Evolutionary conservation across 176 grass and related monocot genomes (phyloP), one percentile per base, ranked within the genome.

Genomic region (Zoysia japonica): DNA sequence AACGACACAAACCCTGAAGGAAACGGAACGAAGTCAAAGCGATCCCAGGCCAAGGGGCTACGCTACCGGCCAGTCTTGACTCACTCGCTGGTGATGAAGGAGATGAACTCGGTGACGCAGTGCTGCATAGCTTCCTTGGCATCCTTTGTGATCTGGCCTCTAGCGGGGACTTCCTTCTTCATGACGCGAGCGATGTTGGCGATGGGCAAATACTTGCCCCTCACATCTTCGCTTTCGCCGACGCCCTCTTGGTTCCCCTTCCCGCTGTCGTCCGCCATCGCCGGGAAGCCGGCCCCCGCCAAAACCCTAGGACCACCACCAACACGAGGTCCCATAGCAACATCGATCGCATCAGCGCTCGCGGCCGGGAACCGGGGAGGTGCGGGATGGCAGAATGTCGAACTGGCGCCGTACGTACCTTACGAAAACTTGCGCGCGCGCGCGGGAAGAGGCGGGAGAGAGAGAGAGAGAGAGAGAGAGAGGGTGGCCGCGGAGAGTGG

Each of bases 101-200:
- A 96, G 20, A 99, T 99, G 74, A 99, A 99, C 90, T 99, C 96
- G 19, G 96, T 96, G 72, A 99, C 96, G 76, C 96, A 99, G 90
- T 99, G 92, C 88, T 99, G 96, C 15, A 96, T 76, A 9, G 88
- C 96, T 78, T 99, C 96, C 88, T 99, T 99, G 45, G 92, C 92
- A 84, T 99, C 96, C 79, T 99, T 99, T 41, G 96, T 92, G 78
- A 99, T 99, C 88, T 99, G 96, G 47, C 90, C 92, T 87, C 96
- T 99, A 28, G 96, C 92, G 38, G 96, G 96, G 17, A 99, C 86
- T 38, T 90, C 96, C 90, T 99, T 99, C 87, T 99, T 99, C 96
- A 99, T 99, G 88, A 99, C 93, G 46, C 96, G 88, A 86, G 92
- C 96, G 85, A 99, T 99, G 86, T 99, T 99, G 55, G 96, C 96